These are phyloP conservation scores for Lasiosphaeria ovina DNA, from an alignment of 495 filamentous ascomycete species.

Conservation along the genomic window DNA sequence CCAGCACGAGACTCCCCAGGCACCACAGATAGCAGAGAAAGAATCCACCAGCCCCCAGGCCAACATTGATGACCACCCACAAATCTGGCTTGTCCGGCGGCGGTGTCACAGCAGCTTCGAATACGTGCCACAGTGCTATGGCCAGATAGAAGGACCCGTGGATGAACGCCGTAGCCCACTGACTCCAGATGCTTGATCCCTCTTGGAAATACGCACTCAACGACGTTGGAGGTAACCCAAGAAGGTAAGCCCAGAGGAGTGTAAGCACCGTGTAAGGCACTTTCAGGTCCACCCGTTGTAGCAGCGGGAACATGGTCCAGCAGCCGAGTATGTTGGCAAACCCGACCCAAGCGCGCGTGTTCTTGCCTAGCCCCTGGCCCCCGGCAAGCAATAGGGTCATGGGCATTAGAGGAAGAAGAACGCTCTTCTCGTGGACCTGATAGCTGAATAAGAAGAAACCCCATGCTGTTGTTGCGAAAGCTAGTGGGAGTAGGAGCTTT, in stretches of 20 bases:
- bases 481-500: slow-evolving; percentile 72
- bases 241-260: slow-evolving; percentile 82
- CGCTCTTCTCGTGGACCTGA: slow-evolving; percentile 97
- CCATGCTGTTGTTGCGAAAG: slow-evolving; percentile 81
- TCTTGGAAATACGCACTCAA: slow-evolving; percentile 60
- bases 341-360: slow-evolving; percentile 81
- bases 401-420: slow-evolving; percentile 84
- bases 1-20: slow-evolving; percentile 63
- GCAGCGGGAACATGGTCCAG: slow-evolving; percentile 92
- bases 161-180: slow-evolving; percentile 59
- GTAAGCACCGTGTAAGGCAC: slow-evolving; percentile 83
- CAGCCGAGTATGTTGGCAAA: slow-evolving; percentile 87
- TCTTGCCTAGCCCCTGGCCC: slow-evolving; percentile 69
- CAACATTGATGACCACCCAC: slow-evolving; percentile 87
- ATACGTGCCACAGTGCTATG: slow-evolving; percentile 77
- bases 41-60: slow-evolving; percentile 82
- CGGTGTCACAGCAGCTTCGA: slow-evolving; percentile 63
- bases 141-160: slow-evolving; percentile 72
- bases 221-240: slow-evolving; percentile 79
- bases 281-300: slow-evolving; percentile 77
- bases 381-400: slow-evolving; percentile 84
- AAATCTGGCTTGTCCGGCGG: slow-evolving; percentile 81
- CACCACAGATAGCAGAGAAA: slow-evolving; percentile 89
- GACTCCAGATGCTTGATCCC: slow-evolving; percentile 43
- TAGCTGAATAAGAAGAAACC: slow-evolving; percentile 97